Conservation (phyloP, 1,284 basidiomycete genomes). For the Cutaneotrichosporon arboriforme region DNA sequence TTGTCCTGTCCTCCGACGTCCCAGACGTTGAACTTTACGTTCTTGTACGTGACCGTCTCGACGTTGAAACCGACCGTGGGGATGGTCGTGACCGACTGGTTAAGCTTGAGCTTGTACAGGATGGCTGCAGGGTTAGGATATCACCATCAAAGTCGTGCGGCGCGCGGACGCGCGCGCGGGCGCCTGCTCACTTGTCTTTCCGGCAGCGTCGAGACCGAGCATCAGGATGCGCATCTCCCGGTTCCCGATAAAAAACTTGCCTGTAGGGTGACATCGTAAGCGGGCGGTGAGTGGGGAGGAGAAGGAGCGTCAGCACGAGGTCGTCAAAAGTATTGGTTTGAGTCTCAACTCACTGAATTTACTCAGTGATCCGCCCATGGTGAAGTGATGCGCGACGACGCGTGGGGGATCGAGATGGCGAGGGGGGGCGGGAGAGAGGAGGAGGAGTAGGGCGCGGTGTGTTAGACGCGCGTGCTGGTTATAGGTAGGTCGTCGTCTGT, state of each 20-base stretch:
- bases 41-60: constrained; percentile 99
- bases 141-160: constrained; percentile 49
- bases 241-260: constrained; percentile 56
- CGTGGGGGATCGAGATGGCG: no score
- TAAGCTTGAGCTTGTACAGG: constrained; percentile 98
- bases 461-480: no score
- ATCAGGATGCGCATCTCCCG: constrained; percentile 61
- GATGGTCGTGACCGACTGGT: constrained; percentile 97
- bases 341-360: constrained; percentile 41
- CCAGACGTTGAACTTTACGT: constrained; percentile 99
- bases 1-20: constrained; percentile 99
- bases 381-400: constrained; percentile 1
- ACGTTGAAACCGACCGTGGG: constrained; percentile 92
- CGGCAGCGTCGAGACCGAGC: constrained; percentile 92
- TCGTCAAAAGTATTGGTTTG: neutral
- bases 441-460: no score
- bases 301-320: constrained; percentile 5
- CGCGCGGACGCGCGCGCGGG: neutral
- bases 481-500: no score
- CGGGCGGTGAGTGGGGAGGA: neutral
- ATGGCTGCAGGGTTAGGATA: constrained; percentile 60
- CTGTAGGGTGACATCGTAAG: constrained; percentile 24
- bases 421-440: no score
- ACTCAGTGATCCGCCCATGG: constrained; percentile 52
- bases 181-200: constrained; percentile 71